Base-by-base conservation (phyloP, 345 rosid species). In the Geranium rotundifolium region DNA sequence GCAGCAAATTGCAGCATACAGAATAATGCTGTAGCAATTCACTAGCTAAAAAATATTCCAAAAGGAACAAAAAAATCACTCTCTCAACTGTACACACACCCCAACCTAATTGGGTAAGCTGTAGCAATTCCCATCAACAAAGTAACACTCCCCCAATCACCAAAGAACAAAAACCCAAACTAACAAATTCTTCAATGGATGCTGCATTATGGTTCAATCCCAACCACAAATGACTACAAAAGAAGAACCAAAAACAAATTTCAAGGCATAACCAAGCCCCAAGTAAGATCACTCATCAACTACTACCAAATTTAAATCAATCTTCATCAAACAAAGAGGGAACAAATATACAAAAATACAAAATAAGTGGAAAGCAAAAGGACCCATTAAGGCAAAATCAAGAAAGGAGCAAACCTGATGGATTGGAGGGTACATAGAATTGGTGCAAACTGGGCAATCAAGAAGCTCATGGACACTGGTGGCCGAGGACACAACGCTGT, bases 381-480 rank as follows among this genome's bases (percentile, higher is more conserved):
- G 34, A 59, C 20, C 67, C 61, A 62, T 49, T 14, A 20, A 52
- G 6, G 37, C 5, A 52, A 69, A 12, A 19, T 34, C 37, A 18
- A 57, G 2, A 17, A 64, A 27, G 8, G 54, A 54, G 69, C 65
- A 59, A 61, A 88, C 97, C 98, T 89, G 98, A 75, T 91, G 93
- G 66, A 91, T 91, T 0, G 98, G 98, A 70, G 98, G 98, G 76
- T 88, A 91, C 97, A 91, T 91, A 29, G 95, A 91, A 77, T n/a
- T n/a, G n/a, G n/a, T n/a, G n/a, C n/a, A n/a, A n/a, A n/a, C n/a
- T n/a, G n/a, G n/a, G n/a, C n/a, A 90, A 75, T 90, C 97, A 55
- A 91, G 90, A 72, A 91, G 84, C 79, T 91, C 98, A 59, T 89
- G 98, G 66, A 91, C 98, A 73, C 96, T 81, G 30, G 89, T 87